Percentiles rank a stretch among this genome's conserved stretches.
Evolutionary conservation across 352 stramenopile genomes (phyloP).

Genomic region (Globisporangium perplexum): DNA sequence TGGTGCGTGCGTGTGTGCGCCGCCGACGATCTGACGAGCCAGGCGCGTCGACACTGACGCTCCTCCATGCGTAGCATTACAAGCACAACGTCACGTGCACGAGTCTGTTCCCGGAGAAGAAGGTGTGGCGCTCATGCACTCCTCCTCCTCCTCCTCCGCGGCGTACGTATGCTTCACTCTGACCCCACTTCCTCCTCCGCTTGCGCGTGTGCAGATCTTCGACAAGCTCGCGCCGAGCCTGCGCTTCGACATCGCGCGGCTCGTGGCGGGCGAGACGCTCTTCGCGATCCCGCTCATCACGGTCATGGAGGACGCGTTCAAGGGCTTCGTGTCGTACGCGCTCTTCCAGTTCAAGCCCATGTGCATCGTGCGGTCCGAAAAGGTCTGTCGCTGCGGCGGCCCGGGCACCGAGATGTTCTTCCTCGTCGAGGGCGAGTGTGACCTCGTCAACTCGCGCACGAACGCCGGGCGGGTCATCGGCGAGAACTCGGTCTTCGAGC

Average conservation of each 20-base stretch:
- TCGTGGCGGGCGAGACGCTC: conserved; percentile 72
- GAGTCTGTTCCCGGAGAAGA: conserved; percentile 77
- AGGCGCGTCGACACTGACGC: neutral
- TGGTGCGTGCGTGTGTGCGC: conserved; percentile 20
- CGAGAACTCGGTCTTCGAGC: conserved; percentile 74
- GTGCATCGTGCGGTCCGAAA: conserved; percentile 62
- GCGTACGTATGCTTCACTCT: neutral
- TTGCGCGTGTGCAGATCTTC: conserved; percentile 57
- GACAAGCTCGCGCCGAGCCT: conserved; percentile 75
- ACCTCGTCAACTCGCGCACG: conserved; percentile 68
- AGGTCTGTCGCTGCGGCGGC: conserved; percentile 63
- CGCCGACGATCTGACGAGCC: neutral
- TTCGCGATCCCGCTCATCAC: conserved; percentile 81
- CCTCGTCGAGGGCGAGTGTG: conserved; percentile 77
- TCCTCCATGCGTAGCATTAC: no score
- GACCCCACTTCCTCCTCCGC: neutral
- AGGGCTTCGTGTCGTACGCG: conserved; percentile 85
- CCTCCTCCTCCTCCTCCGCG: no score
- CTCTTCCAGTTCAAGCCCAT: conserved; percentile 78
- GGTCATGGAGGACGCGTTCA: conserved; percentile 85
- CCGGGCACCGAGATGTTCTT: conserved; percentile 82
- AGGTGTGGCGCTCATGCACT: no score
- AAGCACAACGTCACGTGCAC: conserved; percentile 60
- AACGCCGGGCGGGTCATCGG: conserved; percentile 51
- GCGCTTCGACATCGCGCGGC: conserved; percentile 69